Base-by-base conservation (phyloP, 805 yeast genomes). In the Metschnikowia gelsemii region DNA sequence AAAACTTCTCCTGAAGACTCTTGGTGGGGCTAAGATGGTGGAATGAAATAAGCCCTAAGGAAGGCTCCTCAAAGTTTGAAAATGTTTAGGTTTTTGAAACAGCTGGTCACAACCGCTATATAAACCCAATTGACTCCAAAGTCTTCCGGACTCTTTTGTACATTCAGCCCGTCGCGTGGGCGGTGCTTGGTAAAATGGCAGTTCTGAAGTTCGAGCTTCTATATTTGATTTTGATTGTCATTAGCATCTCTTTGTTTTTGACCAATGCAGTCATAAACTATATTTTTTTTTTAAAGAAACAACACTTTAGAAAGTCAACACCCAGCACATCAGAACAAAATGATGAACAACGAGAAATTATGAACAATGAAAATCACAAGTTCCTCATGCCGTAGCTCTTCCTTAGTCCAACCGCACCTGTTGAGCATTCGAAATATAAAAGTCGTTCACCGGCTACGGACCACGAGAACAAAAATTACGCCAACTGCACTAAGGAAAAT, bases 11-110 rank as follows among this genome's bases (percentile, higher is more conserved):
- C 16, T 98, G 99, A 1, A 70, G 98, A 44, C 74, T 87, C 42
- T 64, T 91, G 42, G 97, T 93, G 4, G 98, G 97, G 0, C 72
- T 93, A 49, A 75, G 95, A 50, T 91, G 99, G 99, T 91, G 98
- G 96, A 93, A 91, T 59, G 97, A 91, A 59, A 61, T 67, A 3
- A 64, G 56, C 39, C 47, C 52, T 12, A 46, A 50, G 13, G 55
- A 59, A 8, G 59, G 59, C 14, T 73, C 89, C 0, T 70, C 75
- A 21, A 66, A 63, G 14, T 64, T 64, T 44, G 81, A 82, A 50
- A 79, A 83, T 40, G 74, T 81, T 9, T 87, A 95, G 95, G 95
- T 88, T 16, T 87, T 87, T 56, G 96, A 87, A 59, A 80, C 88
- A 2, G 90, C 93, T 3, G 87, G 85, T 56, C 84, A 86, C 6